These are phyloP conservation scores for Cryptosporidium baileyi DNA, from an alignment of 169 alveolate species.

Conservation along the genomic window DNA sequence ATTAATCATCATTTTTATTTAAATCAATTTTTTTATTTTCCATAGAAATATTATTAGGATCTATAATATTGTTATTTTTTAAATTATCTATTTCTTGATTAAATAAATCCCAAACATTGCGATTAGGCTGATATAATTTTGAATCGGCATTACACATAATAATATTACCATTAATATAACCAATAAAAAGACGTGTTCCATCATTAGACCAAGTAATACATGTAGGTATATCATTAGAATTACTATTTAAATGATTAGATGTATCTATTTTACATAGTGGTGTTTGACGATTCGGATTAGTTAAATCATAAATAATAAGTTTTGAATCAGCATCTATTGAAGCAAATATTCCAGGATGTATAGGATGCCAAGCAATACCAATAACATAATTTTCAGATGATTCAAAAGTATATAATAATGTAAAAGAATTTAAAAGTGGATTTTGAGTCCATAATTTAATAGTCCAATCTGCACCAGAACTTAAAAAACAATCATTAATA, in stretches of 20 bases:
- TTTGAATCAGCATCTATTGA: constrained; percentile 63
- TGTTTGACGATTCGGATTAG: constrained; percentile 37
- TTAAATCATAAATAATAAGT: constrained; percentile 38
- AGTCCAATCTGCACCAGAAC: constrained; percentile 67
- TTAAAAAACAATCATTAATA: constrained; percentile 54
- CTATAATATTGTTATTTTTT: constrained; percentile 12
- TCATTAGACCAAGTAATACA: constrained; percentile 57
- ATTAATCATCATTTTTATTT: neutral
- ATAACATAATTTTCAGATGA: constrained; percentile 61
- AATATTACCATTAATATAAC: constrained; percentile 40
- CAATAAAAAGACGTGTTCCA: constrained; percentile 62
- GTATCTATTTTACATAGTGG: constrained; percentile 60
- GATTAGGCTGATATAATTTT: constrained; percentile 34
- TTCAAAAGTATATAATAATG: constrained; percentile 48
- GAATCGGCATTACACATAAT: constrained; percentile 63
- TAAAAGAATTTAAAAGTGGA: constrained; percentile 20
- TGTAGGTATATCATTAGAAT: constrained; percentile 32
- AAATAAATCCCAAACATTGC: constrained; percentile 59
- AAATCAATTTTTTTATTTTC: neutral
- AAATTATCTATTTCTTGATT: constrained; percentile 39
- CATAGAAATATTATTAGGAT: neutral
- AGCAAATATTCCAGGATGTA: constrained; percentile 67
- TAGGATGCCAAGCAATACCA: constrained; percentile 68
- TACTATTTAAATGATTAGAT: constrained; percentile 3
- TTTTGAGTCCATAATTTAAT: constrained; percentile 59